These are phyloP conservation scores for Pythium apleroticum DNA, from an alignment of 352 stramenopile genomes.

Conservation along the genomic window DNA sequence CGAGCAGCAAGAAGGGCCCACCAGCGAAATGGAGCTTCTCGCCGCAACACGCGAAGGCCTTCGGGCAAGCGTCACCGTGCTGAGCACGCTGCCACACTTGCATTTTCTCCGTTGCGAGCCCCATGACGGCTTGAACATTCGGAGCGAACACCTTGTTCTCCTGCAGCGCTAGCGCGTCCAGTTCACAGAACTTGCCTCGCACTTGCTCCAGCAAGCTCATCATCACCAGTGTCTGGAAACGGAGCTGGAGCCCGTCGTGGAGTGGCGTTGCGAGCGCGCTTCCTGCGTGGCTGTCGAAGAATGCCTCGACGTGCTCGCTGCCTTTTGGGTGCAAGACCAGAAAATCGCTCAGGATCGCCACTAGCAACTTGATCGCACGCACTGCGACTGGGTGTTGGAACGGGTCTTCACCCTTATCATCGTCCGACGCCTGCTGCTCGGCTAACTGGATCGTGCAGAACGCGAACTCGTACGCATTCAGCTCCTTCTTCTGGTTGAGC, in stretches of 20 bases:
- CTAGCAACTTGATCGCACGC: conserved; percentile 43
- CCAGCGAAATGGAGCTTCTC: conserved; percentile 51
- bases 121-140: conserved; percentile 65
- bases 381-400: conserved; percentile 53
- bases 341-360: conserved; percentile 51
- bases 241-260: conserved; percentile 44
- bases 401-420: conserved; percentile 43
- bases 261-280: conserved; percentile 39
- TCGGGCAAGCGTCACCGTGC: conserved; percentile 57
- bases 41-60: conserved; percentile 45
- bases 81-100: conserved; percentile 68
- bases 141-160: conserved; percentile 53
- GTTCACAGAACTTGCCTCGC: conserved; percentile 39
- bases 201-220: conserved; percentile 55
- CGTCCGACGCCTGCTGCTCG: conserved; percentile 40
- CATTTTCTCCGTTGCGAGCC: conserved; percentile 56
- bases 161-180: conserved; percentile 34
- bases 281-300: conserved; percentile 45
- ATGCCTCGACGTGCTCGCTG: conserved; percentile 45
- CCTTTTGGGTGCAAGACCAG: conserved; percentile 51
- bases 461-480: conserved; percentile 41
- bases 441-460: conserved; percentile 38
- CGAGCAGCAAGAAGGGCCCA: conserved; percentile 49
- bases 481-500: conserved; percentile 39
- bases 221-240: conserved; percentile 57